Percentiles rank a stretch among this genome's conserved stretches.
Evolutionary conservation across 2,329 filamentous ascomycete genomes (phyloP).

Genomic region (Pseudocercospora ulei): DNA sequence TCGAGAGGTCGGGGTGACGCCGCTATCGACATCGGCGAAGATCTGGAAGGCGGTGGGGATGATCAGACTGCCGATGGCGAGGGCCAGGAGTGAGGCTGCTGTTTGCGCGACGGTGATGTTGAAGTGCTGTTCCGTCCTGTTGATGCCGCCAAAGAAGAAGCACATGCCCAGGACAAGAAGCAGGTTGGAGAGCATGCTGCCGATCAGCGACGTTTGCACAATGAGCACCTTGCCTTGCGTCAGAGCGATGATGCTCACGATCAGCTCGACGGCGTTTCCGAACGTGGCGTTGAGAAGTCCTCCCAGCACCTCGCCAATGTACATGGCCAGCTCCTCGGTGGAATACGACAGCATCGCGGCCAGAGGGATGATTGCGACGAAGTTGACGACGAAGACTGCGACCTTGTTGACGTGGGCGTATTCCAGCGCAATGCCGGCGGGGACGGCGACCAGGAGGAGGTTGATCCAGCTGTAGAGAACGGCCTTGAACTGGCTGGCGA

Average conservation of each 20-base stretch:
- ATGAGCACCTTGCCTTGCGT: constrained; percentile 65
- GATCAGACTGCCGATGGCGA: constrained; percentile 72
- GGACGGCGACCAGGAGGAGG: constrained; percentile 65
- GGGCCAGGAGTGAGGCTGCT: constrained; percentile 66
- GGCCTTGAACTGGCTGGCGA: constrained; percentile 52
- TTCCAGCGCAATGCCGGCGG: constrained; percentile 63
- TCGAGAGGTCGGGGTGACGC: constrained; percentile 48
- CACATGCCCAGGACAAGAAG: constrained; percentile 83
- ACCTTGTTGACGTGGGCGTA: constrained; percentile 53
- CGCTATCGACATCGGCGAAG: constrained; percentile 32
- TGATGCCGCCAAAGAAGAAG: constrained; percentile 78
- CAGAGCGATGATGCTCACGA: constrained; percentile 72
- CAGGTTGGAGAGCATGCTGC: constrained; percentile 83
- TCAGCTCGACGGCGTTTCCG: constrained; percentile 48
- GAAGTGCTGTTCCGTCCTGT: constrained; percentile 74
- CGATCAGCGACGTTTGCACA: constrained; percentile 85
- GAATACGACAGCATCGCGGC: constrained; percentile 79
- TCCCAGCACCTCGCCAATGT: constrained; percentile 70
- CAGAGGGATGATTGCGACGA: constrained; percentile 82
- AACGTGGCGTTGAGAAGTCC: constrained; percentile 86
- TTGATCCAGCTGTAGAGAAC: constrained; percentile 85
- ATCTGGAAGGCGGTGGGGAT: constrained; percentile 78
- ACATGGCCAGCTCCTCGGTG: constrained; percentile 78
- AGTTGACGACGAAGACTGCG: constrained; percentile 71
- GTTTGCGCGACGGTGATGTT: constrained; percentile 89